Conservation (phyloP, 2,329 filamentous ascomycete species). For the Colletotrichum endophyticum region DNA sequence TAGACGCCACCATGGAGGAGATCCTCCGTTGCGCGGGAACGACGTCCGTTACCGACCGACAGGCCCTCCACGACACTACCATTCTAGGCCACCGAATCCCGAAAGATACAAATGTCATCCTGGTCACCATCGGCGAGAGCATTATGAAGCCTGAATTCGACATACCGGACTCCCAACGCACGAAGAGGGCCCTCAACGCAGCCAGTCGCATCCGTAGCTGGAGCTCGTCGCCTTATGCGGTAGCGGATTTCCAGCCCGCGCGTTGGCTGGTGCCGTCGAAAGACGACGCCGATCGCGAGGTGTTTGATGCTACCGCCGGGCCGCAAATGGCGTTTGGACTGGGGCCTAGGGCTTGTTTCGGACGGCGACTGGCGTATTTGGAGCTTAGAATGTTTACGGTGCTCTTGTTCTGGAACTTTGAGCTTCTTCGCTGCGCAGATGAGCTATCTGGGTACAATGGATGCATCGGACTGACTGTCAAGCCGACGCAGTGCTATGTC, state of each 20-base stretch:
- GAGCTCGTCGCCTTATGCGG: neutral
- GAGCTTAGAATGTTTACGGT: constrained; percentile 29
- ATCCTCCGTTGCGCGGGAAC: constrained; percentile 27
- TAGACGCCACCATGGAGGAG: constrained; percentile 33
- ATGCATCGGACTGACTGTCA: neutral
- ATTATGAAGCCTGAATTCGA: neutral
- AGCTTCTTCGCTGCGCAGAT: constrained; percentile 12
- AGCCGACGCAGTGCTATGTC: neutral
- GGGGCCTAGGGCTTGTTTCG: constrained; percentile 30
- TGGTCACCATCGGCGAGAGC: constrained; percentile 2
- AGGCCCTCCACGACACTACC: constrained; percentile 26
- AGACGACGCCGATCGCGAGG: neutral
- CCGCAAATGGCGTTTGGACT: constrained; percentile 28
- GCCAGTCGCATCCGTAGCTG: neutral
- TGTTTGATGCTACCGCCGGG: constrained; percentile 28
- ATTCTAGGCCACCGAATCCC: constrained; percentile 28
- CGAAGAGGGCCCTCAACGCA: neutral
- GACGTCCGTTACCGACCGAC: constrained; percentile 22
- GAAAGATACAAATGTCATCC: constrained; percentile 25
- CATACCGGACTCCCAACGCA: constrained; percentile 22
- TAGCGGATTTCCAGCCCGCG: constrained; percentile 21
- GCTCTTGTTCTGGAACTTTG: constrained; percentile 30
- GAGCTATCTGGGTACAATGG: neutral
- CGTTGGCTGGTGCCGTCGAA: constrained; percentile 19
- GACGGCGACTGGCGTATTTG: constrained; percentile 30